Percentiles rank a stretch among this genome's conserved stretches.
Evolutionary conservation across 129 eudicot genomes (phyloP).

Genomic region (Lactuca sativa): DNA sequence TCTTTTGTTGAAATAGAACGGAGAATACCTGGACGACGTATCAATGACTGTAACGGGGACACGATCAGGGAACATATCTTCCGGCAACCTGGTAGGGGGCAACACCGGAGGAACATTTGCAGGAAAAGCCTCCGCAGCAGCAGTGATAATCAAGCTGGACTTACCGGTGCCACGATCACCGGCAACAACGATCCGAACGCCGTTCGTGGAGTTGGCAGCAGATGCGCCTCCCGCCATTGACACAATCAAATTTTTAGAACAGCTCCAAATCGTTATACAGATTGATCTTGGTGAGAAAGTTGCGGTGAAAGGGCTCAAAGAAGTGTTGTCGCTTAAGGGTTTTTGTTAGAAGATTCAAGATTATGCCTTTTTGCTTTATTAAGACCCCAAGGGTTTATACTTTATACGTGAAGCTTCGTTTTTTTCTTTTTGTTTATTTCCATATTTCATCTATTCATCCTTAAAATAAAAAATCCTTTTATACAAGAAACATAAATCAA

Average conservation of each 20-base stretch:
- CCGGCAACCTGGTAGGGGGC: slow-evolving; percentile 81
- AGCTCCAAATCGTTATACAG: slow-evolving; percentile 3
- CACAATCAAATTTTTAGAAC: background rate
- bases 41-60: slow-evolving; percentile 83
- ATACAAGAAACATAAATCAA: background rate
- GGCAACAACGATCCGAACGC: slow-evolving; percentile 84
- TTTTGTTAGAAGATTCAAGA: background rate
- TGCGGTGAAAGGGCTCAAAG: background rate
- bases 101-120: slow-evolving; percentile 67
- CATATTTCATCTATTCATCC: background rate
- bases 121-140: slow-evolving; percentile 68
- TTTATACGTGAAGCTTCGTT: no score
- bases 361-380: background rate
- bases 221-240: slow-evolving; percentile 57
- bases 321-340: slow-evolving; percentile 2
- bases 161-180: slow-evolving; percentile 89
- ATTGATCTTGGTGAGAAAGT: background rate
- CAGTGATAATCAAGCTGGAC: slow-evolving; percentile 74
- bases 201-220: slow-evolving; percentile 30
- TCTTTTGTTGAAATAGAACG: background rate
- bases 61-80: slow-evolving; percentile 76
- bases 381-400: background rate
- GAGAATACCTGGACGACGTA: slow-evolving; percentile 74
- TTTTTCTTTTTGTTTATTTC: background rate
- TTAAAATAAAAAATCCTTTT: no score